Conservation (phyloP, 2,329 filamentous ascomycete genomes). For the Fusarium albidum region DNA sequence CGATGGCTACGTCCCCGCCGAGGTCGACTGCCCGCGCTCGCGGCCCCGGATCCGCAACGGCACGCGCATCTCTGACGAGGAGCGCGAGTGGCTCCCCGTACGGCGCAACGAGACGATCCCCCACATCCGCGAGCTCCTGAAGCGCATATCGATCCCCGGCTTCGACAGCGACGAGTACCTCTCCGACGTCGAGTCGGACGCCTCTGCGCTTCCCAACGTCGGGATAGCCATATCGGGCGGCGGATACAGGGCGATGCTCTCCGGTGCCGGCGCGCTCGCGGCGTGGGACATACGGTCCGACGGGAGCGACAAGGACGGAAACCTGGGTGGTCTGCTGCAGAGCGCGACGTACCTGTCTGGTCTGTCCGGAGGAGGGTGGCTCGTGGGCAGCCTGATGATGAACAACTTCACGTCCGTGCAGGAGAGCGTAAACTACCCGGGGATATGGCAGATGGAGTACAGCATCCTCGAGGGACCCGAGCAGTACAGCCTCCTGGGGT, state of each 20-base stretch:
- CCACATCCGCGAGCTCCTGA: conserved; percentile 79
- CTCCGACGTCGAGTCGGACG: conserved; percentile 41
- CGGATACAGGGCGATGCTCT: conserved; percentile 87
- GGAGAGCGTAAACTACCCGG: conserved; percentile 45
- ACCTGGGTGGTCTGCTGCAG: conserved; percentile 83
- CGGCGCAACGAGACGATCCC: conserved; percentile 77
- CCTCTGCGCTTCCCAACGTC: conserved; percentile 61
- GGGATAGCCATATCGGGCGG: conserved; percentile 83
- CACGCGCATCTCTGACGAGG: conserved; percentile 67
- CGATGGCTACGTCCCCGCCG: conserved; percentile 72
- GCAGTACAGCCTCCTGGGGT: conserved; percentile 48
- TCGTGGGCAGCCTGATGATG: conserved; percentile 80
- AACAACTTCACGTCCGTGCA: conserved; percentile 81
- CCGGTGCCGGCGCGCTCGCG: conserved; percentile 79
- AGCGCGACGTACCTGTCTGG: conserved; percentile 82
- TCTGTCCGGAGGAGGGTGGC: conserved; percentile 84
- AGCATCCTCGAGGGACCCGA: conserved; percentile 52
- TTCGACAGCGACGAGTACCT: conserved; percentile 83
- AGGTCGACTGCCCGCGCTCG: conserved; percentile 73
- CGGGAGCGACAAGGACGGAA: conserved; percentile 57
- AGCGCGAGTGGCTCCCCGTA: conserved; percentile 76
- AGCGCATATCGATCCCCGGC: conserved; percentile 74
- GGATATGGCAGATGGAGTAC: conserved; percentile 52
- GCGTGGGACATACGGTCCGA: conserved; percentile 80
- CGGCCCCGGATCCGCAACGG: conserved; percentile 75